Evolutionary conservation across 352 stramenopile species (phyloP).

Genomic region (Blastocystis sp.): DNA sequence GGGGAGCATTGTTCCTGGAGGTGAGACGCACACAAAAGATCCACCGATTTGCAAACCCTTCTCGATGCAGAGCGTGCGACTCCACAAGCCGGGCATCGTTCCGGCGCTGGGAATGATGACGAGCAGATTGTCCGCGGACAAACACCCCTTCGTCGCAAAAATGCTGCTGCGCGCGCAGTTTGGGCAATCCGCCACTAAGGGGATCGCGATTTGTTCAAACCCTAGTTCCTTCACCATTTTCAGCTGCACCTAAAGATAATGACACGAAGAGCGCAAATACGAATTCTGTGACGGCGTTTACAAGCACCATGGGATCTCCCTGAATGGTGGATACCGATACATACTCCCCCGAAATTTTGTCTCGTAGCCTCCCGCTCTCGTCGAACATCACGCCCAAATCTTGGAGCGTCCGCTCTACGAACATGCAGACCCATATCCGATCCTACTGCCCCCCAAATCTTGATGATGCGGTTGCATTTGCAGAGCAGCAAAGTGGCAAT

Average conservation of each 20-base stretch:
- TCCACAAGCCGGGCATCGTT: conserved; percentile 81
- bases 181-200: conserved; percentile 27
- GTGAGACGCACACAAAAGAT: background rate
- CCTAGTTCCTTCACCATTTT: conserved; percentile 59
- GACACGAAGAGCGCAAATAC: background rate
- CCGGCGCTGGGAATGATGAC: conserved; percentile 81
- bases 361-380: conserved; percentile 26
- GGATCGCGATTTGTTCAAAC: conserved; percentile 60
- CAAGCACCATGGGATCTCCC: conserved; percentile 40
- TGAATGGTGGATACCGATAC: conserved; percentile 24
- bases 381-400: conserved; percentile 34
- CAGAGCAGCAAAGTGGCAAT: background rate
- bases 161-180: conserved; percentile 42
- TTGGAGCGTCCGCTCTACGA: conserved; percentile 43
- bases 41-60: conserved; percentile 81
- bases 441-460: background rate
- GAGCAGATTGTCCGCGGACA: conserved; percentile 73
- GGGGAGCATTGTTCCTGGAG: conserved; percentile 76
- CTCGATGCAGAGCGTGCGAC: conserved; percentile 80
- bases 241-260: conserved; percentile 27
- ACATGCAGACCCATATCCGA: background rate
- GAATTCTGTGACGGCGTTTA: conserved; percentile 45
- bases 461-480: background rate
- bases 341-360: conserved; percentile 42
- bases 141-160: conserved; percentile 61